Base-by-base conservation (phyloP, 106 monocot species). In the Dendrobium officinale region DNA sequence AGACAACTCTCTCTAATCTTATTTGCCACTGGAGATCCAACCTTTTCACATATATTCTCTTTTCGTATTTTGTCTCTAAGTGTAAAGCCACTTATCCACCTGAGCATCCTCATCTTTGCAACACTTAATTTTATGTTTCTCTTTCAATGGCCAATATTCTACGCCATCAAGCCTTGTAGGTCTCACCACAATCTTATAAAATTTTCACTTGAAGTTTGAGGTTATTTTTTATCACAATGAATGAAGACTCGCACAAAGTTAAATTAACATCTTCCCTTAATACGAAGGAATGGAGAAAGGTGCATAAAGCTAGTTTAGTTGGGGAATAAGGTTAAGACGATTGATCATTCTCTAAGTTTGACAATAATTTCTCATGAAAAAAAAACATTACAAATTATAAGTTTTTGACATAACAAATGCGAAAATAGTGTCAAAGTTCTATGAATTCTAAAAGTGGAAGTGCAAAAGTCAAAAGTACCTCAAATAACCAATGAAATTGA, bases 401-500 rank as follows among this genome's bases (percentile, higher is more conserved):
- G 64, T 64, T 64, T 22, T 22, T 7, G 24, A 7, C 26, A 64
- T 64, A 64, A n/a, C 24, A 64, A 64, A 64, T 24, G 1, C 15
- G 9, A 64, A 24, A 5, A 13, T 64, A 64, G 64, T 64, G 24
- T 64, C 9, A 26, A 13, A 51, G 13, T 51, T 2, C 9, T 45
- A 45, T 0, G 8, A 58, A 64, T 51, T 24, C 64, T 24, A 64
- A 64, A 64, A 64, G n/a, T 64, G 64, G 64, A n/a, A 61, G 61
- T 22, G 22, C 8, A 24, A 61, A 59, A 22, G 13, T 64, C 64
- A 64, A 64, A 48, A 37, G 15, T 81, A 93, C 95, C 88, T 96
- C 93, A 87, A 96, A 96, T 77, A 96, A 88, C 96, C 93, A 96
- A 80, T 91, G 88, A 72, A 96, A 96, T 58, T 96, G 93, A n/a